Evolutionary conservation across 129 eudicot species (phyloP).

Genomic region (Helianthus annuus): DNA sequence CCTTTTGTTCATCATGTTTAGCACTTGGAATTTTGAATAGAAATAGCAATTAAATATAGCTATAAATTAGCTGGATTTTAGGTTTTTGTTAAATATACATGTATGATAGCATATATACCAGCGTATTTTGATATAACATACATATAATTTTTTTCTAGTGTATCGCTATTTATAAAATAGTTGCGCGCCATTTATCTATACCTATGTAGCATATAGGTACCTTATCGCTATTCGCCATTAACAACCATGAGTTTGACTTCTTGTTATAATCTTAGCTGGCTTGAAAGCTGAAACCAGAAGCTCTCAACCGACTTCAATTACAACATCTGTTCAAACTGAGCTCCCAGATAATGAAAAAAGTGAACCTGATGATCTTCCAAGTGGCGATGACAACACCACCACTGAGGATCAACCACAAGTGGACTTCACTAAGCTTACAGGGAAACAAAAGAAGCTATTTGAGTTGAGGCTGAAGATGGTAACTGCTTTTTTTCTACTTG

Average conservation of each 20-base stretch:
- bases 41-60: no score
- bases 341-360: constrained; percentile 37
- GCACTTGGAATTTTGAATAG: no score
- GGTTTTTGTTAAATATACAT: no score
- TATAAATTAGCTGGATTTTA: no score
- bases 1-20: no score
- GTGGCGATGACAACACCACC: constrained; percentile 39
- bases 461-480: constrained; percentile 91
- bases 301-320: constrained; percentile 24
- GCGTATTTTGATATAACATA: no score
- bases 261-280: constrained; percentile 27
- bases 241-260: neutral
- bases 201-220: no score
- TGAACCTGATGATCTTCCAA: constrained; percentile 39
- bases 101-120: no score
- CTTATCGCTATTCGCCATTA: no score
- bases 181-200: no score
- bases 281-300: constrained; percentile 20
- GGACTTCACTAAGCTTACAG: constrained; percentile 63
- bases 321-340: constrained; percentile 32
- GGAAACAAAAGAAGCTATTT: constrained; percentile 76
- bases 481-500: constrained; percentile 2
- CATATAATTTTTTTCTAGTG: no score
- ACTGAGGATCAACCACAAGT: constrained; percentile 46
- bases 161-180: no score